A percentile compares a stretch with the other conserved stretches of the same genome.
phyloP scores from a whole-genome alignment of 2,329 filamentous ascomycete genomes.

The Verticillium isaacii region DNA sequence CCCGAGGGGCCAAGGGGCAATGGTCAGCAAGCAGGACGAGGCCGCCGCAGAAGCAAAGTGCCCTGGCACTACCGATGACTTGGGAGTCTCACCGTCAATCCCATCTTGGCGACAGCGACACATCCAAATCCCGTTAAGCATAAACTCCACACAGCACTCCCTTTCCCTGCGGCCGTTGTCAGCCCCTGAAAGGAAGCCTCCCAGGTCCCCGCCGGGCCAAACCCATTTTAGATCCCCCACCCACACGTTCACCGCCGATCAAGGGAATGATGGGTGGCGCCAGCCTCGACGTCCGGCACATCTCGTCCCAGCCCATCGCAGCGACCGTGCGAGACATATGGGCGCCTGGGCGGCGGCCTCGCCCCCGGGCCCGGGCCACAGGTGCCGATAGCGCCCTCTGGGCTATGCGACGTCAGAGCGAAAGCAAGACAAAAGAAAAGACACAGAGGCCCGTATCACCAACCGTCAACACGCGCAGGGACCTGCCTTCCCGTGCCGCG shows the following conservation, averaged over 20 bases:
- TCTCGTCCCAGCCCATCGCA: neutral
- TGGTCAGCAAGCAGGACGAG: neutral
- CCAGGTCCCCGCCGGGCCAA: neutral
- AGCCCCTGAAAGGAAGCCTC: neutral
- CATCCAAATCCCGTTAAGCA: neutral
- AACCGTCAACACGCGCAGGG: neutral
- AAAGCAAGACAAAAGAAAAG: neutral
- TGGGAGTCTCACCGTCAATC: neutral
- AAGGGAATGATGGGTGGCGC: neutral
- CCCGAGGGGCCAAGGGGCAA: neutral
- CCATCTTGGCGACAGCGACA: neutral
- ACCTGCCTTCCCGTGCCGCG: neutral
- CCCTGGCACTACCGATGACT: neutral
- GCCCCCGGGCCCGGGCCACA: neutral
- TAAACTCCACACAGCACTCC: neutral
- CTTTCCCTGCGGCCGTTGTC: neutral
- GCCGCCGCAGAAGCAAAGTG: neutral
- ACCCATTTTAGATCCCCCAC: neutral
- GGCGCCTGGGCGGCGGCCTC: neutral
- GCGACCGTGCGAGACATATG: neutral
- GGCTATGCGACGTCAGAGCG: neutral
- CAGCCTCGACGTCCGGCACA: neutral
- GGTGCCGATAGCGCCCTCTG: neutral
- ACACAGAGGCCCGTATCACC: neutral
- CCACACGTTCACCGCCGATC: neutral